Evolutionary conservation across 768 basidiomycete genomes (phyloP).

Genomic region (Lactarius evosmus): DNA sequence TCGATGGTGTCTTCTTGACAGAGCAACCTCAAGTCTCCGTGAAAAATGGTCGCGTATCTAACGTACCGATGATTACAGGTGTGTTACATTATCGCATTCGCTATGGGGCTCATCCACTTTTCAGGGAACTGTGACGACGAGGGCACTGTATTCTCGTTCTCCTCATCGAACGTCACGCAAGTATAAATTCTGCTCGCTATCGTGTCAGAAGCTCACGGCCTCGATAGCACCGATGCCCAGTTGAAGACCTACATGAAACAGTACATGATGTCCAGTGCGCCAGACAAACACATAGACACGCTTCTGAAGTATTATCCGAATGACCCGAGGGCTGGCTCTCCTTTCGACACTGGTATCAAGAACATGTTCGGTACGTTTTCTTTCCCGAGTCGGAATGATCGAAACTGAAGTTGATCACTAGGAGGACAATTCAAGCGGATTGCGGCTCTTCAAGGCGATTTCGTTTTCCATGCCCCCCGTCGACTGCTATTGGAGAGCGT

Average conservation of each 20-base stretch:
- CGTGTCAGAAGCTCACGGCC: not conserved
- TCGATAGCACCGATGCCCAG: not conserved
- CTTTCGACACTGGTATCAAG: constrained; percentile 24
- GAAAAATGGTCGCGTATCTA: constrained; percentile 26
- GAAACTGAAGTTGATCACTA: not conserved
- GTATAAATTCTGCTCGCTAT: not conserved
- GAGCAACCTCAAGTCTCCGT: constrained; percentile 29
- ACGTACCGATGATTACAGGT: constrained; percentile 30
- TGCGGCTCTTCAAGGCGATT: constrained; percentile 26
- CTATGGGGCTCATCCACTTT: constrained; percentile 4
- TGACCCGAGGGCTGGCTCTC: constrained; percentile 19
- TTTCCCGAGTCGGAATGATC: not conserved
- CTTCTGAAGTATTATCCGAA: constrained; percentile 30
- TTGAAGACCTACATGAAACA: constrained; percentile 19
- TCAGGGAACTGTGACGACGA: constrained; percentile 57
- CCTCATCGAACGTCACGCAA: constrained; percentile 34
- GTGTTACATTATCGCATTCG: not conserved
- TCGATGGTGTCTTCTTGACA: constrained; percentile 32
- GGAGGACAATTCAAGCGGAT: constrained; percentile 26
- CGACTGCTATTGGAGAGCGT: constrained; percentile 20
- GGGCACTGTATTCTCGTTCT: constrained; percentile 44
- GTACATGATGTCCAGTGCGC: constrained; percentile 31
- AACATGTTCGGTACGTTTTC: constrained; percentile 33
- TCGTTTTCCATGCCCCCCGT: constrained; percentile 26
- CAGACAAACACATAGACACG: constrained; percentile 22